phyloP scores from a whole-genome alignment of 208 protist genomes.

The Zelonia costaricensis region DNA sequence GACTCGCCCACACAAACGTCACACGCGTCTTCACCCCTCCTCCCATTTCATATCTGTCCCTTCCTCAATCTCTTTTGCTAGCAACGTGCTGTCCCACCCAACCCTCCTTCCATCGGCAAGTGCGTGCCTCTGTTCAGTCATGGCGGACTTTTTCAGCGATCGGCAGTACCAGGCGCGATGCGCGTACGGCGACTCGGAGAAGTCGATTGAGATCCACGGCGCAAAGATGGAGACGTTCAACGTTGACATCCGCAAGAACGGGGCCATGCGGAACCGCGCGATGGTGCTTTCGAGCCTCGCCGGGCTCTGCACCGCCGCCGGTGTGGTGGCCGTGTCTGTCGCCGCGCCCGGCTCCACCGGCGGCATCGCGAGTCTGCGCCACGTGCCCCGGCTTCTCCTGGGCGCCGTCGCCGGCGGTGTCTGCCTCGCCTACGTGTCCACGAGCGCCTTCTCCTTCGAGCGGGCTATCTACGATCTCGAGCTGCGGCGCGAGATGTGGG shows the following conservation, averaged over 20 bases:
- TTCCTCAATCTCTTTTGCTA: too few relatives aligned
- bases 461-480: conserved; percentile 85
- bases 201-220: conserved; percentile 72
- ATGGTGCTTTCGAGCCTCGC: conserved; percentile 54
- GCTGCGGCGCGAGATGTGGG: conserved; percentile 91
- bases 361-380: conserved; percentile 13
- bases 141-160: conserved; percentile 40
- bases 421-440: conserved; percentile 50
- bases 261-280: conserved; percentile 77
- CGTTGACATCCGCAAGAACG: conserved; percentile 81
- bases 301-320: conserved; percentile 59
- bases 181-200: conserved; percentile 66
- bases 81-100: too few relatives aligned
- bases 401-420: conserved; percentile 37
- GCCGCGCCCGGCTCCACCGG: conserved; percentile 6
- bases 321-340: conserved; percentile 27
- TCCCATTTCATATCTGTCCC: too few relatives aligned
- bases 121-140: conserved; percentile 1
- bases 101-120: too few relatives aligned
- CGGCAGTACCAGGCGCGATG: conserved; percentile 44
- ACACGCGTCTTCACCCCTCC: too few relatives aligned
- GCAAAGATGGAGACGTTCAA: conserved; percentile 82
- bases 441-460: conserved; percentile 60
- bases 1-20: too few relatives aligned
- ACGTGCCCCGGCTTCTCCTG: conserved; percentile 36